A percentile compares a stretch with the other conserved stretches of the same genome.
Evolutionary conservation across 225 moss, liverwort and hornwort genomes (phyloP).

Genomic region (Physcomitrium patens): DNA sequence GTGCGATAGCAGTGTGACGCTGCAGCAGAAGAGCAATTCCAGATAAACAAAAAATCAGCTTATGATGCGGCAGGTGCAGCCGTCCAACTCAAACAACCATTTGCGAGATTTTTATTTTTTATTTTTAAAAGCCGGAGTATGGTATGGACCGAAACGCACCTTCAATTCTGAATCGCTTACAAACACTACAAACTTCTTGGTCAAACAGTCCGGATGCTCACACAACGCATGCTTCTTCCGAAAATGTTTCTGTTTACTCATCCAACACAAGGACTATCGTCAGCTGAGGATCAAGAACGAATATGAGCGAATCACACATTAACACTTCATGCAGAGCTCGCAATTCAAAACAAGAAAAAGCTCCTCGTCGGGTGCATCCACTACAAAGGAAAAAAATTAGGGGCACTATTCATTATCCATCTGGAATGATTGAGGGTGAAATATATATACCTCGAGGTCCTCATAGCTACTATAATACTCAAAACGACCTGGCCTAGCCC

Average conservation of each 20-base stretch:
- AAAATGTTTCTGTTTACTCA: conserved; percentile 82
- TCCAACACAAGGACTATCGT: conserved; percentile 31
- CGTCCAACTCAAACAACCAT: not conserved
- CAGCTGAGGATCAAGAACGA: conserved; percentile 21
- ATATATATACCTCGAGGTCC: conserved; percentile 70
- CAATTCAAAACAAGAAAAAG: not conserved
- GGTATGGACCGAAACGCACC: conserved; percentile 44
- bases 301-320: not conserved
- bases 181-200: conserved; percentile 93
- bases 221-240: conserved; percentile 91
- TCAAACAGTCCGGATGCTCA: conserved; percentile 93
- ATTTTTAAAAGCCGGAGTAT: conserved; percentile 8
- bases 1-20: conserved; percentile 96
- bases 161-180: conserved; percentile 90
- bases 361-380: not conserved
- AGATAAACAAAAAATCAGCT: not conserved
- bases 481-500: conserved; percentile 87
- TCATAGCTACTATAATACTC: conserved; percentile 98
- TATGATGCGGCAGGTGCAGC: not conserved
- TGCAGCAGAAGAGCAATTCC: conserved; percentile 39
- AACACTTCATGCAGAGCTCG: conserved; percentile 2
- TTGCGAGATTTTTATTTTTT: not conserved
- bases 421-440: not conserved
- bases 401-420: not conserved
- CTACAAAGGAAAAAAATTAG: conserved; percentile 9